Conservation (phyloP, 2,329 filamentous ascomycete species). For the Colletotrichum sublineola region DNA sequence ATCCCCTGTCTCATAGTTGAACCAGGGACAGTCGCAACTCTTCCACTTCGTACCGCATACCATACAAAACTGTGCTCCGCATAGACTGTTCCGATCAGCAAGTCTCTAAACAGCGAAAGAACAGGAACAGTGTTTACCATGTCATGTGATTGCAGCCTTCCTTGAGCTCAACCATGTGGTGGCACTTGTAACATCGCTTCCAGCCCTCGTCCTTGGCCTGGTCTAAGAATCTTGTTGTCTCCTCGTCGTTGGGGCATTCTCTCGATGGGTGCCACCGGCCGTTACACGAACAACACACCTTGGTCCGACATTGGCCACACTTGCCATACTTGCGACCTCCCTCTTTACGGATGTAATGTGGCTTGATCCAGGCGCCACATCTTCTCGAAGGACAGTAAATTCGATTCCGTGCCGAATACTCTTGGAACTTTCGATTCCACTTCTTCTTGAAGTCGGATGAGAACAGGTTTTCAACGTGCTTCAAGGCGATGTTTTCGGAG, state of each 20-base stretch:
- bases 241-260: slow-evolving; percentile 80
- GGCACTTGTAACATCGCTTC: slow-evolving; percentile 82
- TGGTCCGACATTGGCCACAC: slow-evolving; percentile 79
- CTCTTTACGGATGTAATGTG: slow-evolving; percentile 72
- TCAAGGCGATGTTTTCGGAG: slow-evolving; percentile 78
- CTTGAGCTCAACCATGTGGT: slow-evolving; percentile 79
- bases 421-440: slow-evolving; percentile 86
- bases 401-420: slow-evolving; percentile 80
- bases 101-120: slow-evolving; percentile 8
- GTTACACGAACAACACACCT: slow-evolving; percentile 81
- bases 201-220: slow-evolving; percentile 77
- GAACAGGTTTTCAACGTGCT: slow-evolving; percentile 82
- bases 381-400: slow-evolving; percentile 80
- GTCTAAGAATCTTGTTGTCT: slow-evolving; percentile 72
- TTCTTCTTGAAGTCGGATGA: slow-evolving; percentile 78
- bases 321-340: slow-evolving; percentile 74
- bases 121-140: slow-evolving; percentile 69
- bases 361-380: slow-evolving; percentile 86
- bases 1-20: slow-evolving; percentile 72
- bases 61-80: slow-evolving; percentile 89
- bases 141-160: slow-evolving; percentile 92
- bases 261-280: slow-evolving; percentile 77
- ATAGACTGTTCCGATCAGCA: slow-evolving; percentile 66
- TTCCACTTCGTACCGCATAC: slow-evolving; percentile 87
- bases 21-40: slow-evolving; percentile 85